phyloP scores from a whole-genome alignment of 305 asterid species.

The Fraxinus xanthoxyloides region DNA sequence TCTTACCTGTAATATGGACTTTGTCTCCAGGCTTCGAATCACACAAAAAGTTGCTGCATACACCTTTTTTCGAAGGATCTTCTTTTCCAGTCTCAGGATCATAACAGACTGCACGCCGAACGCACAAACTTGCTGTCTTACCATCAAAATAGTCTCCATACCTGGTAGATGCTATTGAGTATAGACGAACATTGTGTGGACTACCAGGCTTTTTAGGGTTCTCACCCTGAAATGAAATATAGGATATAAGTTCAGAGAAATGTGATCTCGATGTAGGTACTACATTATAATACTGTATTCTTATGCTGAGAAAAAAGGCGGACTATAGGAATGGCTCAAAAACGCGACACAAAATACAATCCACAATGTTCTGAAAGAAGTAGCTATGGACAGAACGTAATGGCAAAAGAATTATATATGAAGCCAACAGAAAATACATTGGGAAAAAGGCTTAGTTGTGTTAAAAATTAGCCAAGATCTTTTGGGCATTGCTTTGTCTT shows the following conservation, averaged over 20 bases:
- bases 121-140: constrained; percentile 87
- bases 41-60: constrained; percentile 91
- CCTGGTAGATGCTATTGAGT: constrained; percentile 93
- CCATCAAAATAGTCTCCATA: constrained; percentile 92
- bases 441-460: not conserved
- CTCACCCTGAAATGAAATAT: constrained; percentile 58
- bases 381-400: not conserved
- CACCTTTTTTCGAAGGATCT: constrained; percentile 80
- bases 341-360: not conserved
- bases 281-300: not conserved
- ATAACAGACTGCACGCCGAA: constrained; percentile 86
- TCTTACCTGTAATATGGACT: constrained; percentile 71
- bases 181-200: constrained; percentile 80
- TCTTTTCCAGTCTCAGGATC: constrained; percentile 94
- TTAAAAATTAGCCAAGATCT: not conserved
- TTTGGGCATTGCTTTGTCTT: not conserved
- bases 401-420: not conserved
- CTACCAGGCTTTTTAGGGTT: constrained; percentile 90
- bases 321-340: not conserved
- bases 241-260: not conserved
- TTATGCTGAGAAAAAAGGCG: not conserved
- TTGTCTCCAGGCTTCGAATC: constrained; percentile 90
- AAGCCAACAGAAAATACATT: not conserved
- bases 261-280: not conserved
- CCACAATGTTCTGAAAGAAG: not conserved